Conservation (phyloP, 2,329 filamentous ascomycete species). For the Pseudogymnoascus sp. region DNA sequence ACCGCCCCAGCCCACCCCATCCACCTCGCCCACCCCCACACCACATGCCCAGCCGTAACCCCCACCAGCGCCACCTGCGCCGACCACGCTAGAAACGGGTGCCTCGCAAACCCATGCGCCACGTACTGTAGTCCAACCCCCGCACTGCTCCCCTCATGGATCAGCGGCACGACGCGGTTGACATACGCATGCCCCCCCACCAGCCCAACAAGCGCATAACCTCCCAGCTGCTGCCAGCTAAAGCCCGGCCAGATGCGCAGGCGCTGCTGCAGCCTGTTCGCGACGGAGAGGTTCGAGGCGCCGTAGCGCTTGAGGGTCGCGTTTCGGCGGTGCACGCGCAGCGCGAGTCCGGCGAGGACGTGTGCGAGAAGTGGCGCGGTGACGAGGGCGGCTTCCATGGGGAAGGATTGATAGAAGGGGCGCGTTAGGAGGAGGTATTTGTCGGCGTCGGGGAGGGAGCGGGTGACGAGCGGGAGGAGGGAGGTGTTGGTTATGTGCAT, state of each 20-base stretch:
- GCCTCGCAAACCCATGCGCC: constrained; percentile 72
- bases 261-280: constrained; percentile 36
- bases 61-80: constrained; percentile 63
- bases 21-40: constrained; percentile 83
- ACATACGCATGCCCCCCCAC: constrained; percentile 64
- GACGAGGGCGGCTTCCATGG: constrained; percentile 73
- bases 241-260: constrained; percentile 49
- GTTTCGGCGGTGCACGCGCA: constrained; percentile 66
- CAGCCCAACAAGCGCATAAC: constrained; percentile 61
- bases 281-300: constrained; percentile 45
- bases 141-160: constrained; percentile 76
- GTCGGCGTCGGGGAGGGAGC: constrained; percentile 66
- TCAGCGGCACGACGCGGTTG: constrained; percentile 67
- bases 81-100: constrained; percentile 56
- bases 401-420: constrained; percentile 80
- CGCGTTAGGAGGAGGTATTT: constrained; percentile 83
- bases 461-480: constrained; percentile 66
- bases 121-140: constrained; percentile 79
- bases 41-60: constrained; percentile 66
- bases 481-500: constrained; percentile 78
- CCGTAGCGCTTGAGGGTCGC: constrained; percentile 71
- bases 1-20: constrained; percentile 46
- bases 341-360: constrained; percentile 64
- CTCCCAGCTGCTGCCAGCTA: constrained; percentile 61
- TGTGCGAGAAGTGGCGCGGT: constrained; percentile 67